Conservation (phyloP, 2,329 filamentous ascomycete genomes). For the Exophiala lecanii-corni region DNA sequence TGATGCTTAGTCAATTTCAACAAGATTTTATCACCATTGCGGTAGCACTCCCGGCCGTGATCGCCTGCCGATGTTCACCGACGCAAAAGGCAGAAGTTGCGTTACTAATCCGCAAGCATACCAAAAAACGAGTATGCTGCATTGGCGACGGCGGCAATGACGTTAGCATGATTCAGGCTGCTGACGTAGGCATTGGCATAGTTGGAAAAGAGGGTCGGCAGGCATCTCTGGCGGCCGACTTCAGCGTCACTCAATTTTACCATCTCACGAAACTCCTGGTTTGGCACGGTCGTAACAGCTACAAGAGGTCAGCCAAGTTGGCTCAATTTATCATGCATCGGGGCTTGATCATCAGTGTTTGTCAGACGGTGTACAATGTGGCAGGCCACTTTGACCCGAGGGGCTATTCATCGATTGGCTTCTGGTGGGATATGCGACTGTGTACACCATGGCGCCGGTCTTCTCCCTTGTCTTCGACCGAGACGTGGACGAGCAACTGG, state of each 20-base stretch:
- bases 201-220: constrained; percentile 97
- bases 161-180: constrained; percentile 98
- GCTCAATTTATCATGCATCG: constrained; percentile 98
- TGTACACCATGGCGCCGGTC: constrained; percentile 91
- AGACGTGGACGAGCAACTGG: constrained; percentile 89
- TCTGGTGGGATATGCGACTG: constrained; percentile 89
- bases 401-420: constrained; percentile 96
- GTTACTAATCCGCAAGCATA: constrained; percentile 80
- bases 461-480: constrained; percentile 90
- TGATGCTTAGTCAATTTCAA: constrained; percentile 79
- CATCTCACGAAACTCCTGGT: constrained; percentile 96
- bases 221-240: constrained; percentile 90
- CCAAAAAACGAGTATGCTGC: constrained; percentile 92
- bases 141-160: constrained; percentile 98
- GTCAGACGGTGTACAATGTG: constrained; percentile 96
- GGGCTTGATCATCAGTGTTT: constrained; percentile 89
- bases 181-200: constrained; percentile 95
- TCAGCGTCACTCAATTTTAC: constrained; percentile 91
- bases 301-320: constrained; percentile 92
- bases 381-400: constrained; percentile 89
- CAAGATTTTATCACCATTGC: constrained; percentile 83
- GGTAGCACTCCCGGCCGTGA: constrained; percentile 81
- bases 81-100: constrained; percentile 96
- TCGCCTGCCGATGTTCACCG: constrained; percentile 93
- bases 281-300: constrained; percentile 96